phyloP scores from a whole-genome alignment of 441 rosid species.

The Pelargonium myrrhifolium region DNA sequence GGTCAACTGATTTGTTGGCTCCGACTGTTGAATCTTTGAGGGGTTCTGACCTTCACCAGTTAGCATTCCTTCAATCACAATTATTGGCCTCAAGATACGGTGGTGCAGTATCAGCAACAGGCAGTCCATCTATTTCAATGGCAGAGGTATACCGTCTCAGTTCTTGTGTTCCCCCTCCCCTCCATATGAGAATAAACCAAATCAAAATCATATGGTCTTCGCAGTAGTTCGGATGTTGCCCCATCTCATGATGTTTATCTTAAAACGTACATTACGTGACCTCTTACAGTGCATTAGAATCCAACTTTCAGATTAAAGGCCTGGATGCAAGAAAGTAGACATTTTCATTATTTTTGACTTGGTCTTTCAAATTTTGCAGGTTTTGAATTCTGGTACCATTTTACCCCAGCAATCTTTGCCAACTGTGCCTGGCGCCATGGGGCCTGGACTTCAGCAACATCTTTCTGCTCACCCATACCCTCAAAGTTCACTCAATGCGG shows the following conservation, averaged over 20 bases:
- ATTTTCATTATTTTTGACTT: not conserved
- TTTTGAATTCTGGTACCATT: slow-evolving; percentile 21
- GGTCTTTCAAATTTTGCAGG: slow-evolving; percentile 16
- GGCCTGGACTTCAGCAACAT: slow-evolving; percentile 19
- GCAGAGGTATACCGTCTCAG: slow-evolving; percentile 30
- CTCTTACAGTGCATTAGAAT: not conserved
- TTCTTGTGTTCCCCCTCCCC: not conserved
- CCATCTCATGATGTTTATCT: not conserved
- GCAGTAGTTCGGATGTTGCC: not conserved
- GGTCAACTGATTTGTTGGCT: slow-evolving; percentile 19
- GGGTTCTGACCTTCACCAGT: slow-evolving; percentile 9
- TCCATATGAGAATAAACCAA: not conserved
- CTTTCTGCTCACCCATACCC: slow-evolving; percentile 17
- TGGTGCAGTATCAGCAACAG: slow-evolving; percentile 20
- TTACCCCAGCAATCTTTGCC: slow-evolving; percentile 18
- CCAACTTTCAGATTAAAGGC: not conserved
- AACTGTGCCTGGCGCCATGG: slow-evolving; percentile 16
- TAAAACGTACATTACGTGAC: not conserved
- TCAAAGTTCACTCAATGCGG: slow-evolving; percentile 17
- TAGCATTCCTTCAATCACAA: slow-evolving; percentile 20
- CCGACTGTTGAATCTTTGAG: slow-evolving; percentile 19
- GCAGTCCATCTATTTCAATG: slow-evolving; percentile 19
- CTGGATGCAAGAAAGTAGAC: not conserved
- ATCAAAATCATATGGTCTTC: not conserved
- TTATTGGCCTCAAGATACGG: slow-evolving; percentile 22